Evolutionary conservation across 305 asterid species (phyloP).

Genomic region (Fraxinus floribunda): DNA sequence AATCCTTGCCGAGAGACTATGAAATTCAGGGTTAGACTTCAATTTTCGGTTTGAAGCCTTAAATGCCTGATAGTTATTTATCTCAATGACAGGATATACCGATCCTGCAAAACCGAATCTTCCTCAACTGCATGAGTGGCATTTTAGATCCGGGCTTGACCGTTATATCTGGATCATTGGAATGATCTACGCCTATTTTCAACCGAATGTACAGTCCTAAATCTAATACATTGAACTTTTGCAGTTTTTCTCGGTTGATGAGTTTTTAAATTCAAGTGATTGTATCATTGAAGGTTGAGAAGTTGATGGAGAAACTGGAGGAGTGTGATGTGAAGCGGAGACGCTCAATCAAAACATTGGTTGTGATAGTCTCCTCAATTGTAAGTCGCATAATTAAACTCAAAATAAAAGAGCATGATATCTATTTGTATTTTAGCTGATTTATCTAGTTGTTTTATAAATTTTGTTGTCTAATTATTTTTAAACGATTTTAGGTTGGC

Average conservation of each 20-base stretch:
- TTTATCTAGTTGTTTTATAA: neutral
- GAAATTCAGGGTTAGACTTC: neutral
- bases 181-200: conserved; percentile 92
- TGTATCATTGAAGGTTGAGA: conserved; percentile 60
- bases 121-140: conserved; percentile 95
- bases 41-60: neutral
- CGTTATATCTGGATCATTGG: conserved; percentile 97
- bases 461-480: conserved; percentile 11
- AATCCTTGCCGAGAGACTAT: neutral
- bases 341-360: conserved; percentile 52
- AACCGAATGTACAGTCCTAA: conserved; percentile 59
- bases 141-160: conserved; percentile 96
- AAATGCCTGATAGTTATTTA: conserved; percentile 30
- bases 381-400: conserved; percentile 38
- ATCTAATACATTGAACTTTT: neutral
- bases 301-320: conserved; percentile 93
- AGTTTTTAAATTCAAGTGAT: conserved; percentile 18
- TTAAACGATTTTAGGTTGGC: conserved; percentile 40
- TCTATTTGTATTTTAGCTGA: neutral
- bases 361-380: conserved; percentile 48
- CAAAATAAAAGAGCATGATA: neutral
- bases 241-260: conserved; percentile 3
- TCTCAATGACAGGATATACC: conserved; percentile 60
- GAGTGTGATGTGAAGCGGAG: conserved; percentile 72
- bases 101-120: conserved; percentile 96